phyloP scores from a whole-genome alignment of 2,329 filamentous ascomycete species.

The Clarireedia monteithiana region DNA sequence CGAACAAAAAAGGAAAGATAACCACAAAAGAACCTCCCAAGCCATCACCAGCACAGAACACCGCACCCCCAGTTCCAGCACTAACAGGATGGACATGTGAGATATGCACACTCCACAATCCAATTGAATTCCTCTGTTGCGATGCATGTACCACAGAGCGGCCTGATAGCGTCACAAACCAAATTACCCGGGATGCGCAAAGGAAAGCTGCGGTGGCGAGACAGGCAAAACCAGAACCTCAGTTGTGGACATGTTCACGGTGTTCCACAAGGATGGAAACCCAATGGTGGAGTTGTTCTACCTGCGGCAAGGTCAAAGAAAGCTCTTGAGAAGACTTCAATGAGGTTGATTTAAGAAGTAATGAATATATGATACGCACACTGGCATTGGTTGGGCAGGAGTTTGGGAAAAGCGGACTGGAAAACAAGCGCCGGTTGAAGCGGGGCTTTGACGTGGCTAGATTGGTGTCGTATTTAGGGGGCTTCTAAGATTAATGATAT shows the following conservation, averaged over 20 bases:
- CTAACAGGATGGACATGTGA: constrained; percentile 47
- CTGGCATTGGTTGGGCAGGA: neutral
- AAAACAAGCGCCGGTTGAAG: neutral
- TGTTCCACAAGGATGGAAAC: constrained; percentile 45
- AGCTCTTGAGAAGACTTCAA: constrained; percentile 30
- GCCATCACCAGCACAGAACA: neutral
- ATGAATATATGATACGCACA: neutral
- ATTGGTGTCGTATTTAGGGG: no score
- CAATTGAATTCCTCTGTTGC: constrained; percentile 42
- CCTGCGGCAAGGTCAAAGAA: constrained; percentile 47
- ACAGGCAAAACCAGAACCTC: constrained; percentile 9
- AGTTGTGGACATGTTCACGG: constrained; percentile 41
- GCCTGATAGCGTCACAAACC: constrained; percentile 25
- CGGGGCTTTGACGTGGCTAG: no score
- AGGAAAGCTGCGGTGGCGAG: constrained; percentile 9
- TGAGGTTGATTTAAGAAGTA: neutral
- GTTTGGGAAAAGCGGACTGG: neutral
- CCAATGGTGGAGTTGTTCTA: constrained; percentile 50
- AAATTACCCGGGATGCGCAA: constrained; percentile 13
- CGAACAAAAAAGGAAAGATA: constrained; percentile 17
- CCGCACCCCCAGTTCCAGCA: constrained; percentile 1
- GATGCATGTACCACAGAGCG: constrained; percentile 47
- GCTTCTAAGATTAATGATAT: no score
- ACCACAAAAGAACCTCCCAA: constrained; percentile 6
- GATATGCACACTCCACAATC: constrained; percentile 51